Evolutionary conservation across 2,329 filamentous ascomycete species (phyloP).

Genomic region (Curvularia lunata): DNA sequence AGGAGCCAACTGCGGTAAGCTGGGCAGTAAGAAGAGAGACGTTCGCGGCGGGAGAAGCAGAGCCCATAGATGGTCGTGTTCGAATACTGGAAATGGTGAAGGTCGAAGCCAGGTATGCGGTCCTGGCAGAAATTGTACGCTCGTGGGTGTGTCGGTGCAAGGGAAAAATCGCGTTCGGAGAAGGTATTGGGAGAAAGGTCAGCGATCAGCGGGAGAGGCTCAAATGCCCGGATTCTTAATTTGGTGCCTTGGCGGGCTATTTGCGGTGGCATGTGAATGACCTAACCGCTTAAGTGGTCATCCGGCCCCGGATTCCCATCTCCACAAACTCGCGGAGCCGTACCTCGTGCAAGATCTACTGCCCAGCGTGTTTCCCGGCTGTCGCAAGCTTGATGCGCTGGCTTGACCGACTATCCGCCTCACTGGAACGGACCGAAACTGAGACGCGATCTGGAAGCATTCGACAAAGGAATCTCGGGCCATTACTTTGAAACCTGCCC

Average conservation of each 20-base stretch:
- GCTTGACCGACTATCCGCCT: not conserved
- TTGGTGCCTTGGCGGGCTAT: conserved; percentile 29
- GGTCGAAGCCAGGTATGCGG: conserved; percentile 37
- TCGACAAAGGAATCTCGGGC: not conserved
- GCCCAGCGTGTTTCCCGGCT: conserved; percentile 1
- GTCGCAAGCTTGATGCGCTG: not conserved
- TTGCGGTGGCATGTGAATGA: conserved; percentile 33
- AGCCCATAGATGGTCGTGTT: conserved; percentile 54
- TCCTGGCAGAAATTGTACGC: conserved; percentile 34
- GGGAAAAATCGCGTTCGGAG: conserved; percentile 26
- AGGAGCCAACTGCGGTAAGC: conserved; percentile 45
- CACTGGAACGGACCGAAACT: not conserved
- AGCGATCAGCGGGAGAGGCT: conserved; percentile 28
- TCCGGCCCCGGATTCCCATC: conserved; percentile 21
- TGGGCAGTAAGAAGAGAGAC: conserved; percentile 38
- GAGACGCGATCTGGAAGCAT: conserved; percentile 1
- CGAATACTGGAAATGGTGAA: conserved; percentile 27
- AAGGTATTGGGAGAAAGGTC: conserved; percentile 23
- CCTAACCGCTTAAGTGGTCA: conserved; percentile 24
- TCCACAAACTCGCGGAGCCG: conserved; percentile 15
- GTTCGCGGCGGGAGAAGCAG: conserved; percentile 46
- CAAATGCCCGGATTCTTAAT: conserved; percentile 29
- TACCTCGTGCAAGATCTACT: conserved; percentile 14
- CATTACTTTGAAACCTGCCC: not conserved
- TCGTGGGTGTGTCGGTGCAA: conserved; percentile 20